Conservation (phyloP, 306 rosid species). For the Quercus robur region DNA sequence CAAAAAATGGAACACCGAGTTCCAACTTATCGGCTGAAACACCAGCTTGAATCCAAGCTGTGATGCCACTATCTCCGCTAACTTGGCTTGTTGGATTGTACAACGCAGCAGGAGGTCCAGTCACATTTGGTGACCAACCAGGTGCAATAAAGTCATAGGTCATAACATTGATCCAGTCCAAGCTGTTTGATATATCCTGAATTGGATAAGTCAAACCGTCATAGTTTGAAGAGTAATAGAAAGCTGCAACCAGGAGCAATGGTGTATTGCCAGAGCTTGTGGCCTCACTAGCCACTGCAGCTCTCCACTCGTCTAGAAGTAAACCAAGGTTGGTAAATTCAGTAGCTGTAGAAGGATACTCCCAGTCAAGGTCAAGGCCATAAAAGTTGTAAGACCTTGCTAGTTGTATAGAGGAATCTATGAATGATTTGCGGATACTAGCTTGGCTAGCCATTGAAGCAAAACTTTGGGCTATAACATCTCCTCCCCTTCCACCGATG, state of each 20-base stretch:
- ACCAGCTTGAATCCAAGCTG: slow-evolving; percentile 23
- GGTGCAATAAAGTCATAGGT: slow-evolving; percentile 42
- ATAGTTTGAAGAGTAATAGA: slow-evolving; percentile 2
- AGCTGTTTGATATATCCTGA: slow-evolving; percentile 9
- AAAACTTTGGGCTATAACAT: background rate
- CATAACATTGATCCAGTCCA: slow-evolving; percentile 44
- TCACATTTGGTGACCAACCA: slow-evolving; percentile 4
- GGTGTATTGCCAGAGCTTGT: background rate
- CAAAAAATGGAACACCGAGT: slow-evolving; percentile 32
- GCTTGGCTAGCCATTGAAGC: slow-evolving; percentile 41
- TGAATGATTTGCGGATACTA: slow-evolving; percentile 24
- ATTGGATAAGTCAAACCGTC: slow-evolving; percentile 11
- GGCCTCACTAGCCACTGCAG: slow-evolving; percentile 31
- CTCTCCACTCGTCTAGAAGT: slow-evolving; percentile 37
- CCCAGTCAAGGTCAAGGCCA: slow-evolving; percentile 52
- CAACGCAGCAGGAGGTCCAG: slow-evolving; percentile 31
- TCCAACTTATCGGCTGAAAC: slow-evolving; percentile 24
- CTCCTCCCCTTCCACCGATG: slow-evolving; percentile 40
- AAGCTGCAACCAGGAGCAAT: background rate
- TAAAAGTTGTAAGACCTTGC: slow-evolving; percentile 31
- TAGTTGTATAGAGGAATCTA: slow-evolving; percentile 25
- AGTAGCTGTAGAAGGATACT: slow-evolving; percentile 16
- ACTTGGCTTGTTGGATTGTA: background rate
- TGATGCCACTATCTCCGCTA: slow-evolving; percentile 11
- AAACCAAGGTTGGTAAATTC: slow-evolving; percentile 35